phyloP scores from a whole-genome alignment of 2,329 filamentous ascomycete genomes.

The Cladorrhinum sp. region DNA sequence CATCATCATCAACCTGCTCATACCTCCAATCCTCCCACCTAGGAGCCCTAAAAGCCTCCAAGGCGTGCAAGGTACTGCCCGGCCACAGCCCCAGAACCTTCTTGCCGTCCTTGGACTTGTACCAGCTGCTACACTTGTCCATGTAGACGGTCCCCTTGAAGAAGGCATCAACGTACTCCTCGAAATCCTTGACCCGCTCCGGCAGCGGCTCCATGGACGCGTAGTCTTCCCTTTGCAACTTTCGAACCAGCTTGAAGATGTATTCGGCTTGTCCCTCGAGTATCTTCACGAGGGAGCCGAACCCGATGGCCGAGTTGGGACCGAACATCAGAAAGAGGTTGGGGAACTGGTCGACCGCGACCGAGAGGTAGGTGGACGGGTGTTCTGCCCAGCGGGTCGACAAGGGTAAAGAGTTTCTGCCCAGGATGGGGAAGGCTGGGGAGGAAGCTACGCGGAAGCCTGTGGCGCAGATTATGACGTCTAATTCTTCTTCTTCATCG shows the following conservation, averaged over 20 bases:
- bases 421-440: constrained; percentile 42
- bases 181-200: constrained; percentile 46
- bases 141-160: constrained; percentile 48
- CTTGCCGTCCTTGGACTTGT: constrained; percentile 40
- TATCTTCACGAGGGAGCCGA: constrained; percentile 45
- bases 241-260: constrained; percentile 44
- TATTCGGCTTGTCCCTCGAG: constrained; percentile 49
- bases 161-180: constrained; percentile 44
- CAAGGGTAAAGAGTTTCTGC: constrained; percentile 38
- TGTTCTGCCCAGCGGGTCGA: constrained; percentile 37
- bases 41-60: constrained; percentile 41
- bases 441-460: constrained; percentile 42
- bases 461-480: constrained; percentile 48
- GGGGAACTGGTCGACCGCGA: constrained; percentile 46
- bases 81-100: constrained; percentile 45
- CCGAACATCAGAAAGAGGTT: constrained; percentile 50
- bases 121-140: constrained; percentile 52
- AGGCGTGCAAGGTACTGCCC: constrained; percentile 42
- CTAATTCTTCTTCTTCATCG: constrained; percentile 32
- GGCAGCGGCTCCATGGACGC: constrained; percentile 42
- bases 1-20: constrained; percentile 32
- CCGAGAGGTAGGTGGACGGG: constrained; percentile 44
- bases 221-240: constrained; percentile 47
- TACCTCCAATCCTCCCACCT: constrained; percentile 48
- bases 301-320: constrained; percentile 47